A percentile compares a stretch with the other conserved stretches of the same genome.
Evolutionary conservation across 768 basidiomycete species (phyloP).

Genomic region (Pisolithus orientalis): DNA sequence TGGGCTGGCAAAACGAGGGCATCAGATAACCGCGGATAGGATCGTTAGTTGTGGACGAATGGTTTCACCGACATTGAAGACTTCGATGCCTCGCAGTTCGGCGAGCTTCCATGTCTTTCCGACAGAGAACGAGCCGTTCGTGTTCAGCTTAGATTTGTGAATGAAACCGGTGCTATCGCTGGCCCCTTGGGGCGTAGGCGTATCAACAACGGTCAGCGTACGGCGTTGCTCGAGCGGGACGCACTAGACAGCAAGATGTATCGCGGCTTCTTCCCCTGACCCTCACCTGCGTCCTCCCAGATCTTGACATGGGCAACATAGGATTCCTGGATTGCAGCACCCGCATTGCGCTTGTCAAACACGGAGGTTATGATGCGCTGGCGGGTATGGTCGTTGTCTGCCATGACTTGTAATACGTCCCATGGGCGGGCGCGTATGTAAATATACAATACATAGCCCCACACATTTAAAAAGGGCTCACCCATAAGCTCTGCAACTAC

Average conservation of each 20-base stretch:
- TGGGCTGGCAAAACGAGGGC: slow-evolving; percentile 36
- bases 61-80: slow-evolving; percentile 54
- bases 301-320: slow-evolving; percentile 91
- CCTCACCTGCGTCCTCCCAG: slow-evolving; percentile 80
- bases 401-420: slow-evolving; percentile 18
- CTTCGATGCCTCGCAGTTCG: slow-evolving; percentile 77
- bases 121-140: slow-evolving; percentile 90
- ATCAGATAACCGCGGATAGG: slow-evolving; percentile 10
- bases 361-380: slow-evolving; percentile 78
- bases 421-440: neutral
- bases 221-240: slow-evolving; percentile 25
- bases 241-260: slow-evolving; percentile 88
- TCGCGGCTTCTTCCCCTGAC: slow-evolving; percentile 73
- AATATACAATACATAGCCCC: neutral
- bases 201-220: neutral
- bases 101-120: slow-evolving; percentile 92
- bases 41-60: slow-evolving; percentile 3
- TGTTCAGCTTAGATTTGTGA: slow-evolving; percentile 96
- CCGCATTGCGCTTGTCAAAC: slow-evolving; percentile 66
- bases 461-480: slow-evolving; percentile 1
- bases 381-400: slow-evolving; percentile 44
- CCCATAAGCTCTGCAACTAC: neutral
- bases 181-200: slow-evolving; percentile 38
- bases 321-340: slow-evolving; percentile 61
- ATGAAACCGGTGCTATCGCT: slow-evolving; percentile 62